phyloP scores from a whole-genome alignment of 202 grass and related monocot species.

The Schoenoplectus triqueter region DNA sequence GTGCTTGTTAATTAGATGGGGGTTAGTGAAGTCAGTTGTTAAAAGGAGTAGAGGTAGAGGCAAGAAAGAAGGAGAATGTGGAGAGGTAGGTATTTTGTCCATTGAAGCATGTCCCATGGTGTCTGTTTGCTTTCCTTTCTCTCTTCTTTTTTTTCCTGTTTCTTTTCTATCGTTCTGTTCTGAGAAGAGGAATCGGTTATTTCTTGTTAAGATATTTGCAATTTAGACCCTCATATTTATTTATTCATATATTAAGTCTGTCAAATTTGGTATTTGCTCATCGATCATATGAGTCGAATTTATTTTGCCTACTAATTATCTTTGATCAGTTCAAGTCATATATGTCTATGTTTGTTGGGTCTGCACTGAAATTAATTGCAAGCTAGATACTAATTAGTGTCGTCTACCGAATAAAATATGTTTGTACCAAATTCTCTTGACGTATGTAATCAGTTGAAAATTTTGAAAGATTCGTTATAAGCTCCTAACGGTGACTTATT shows the following conservation, averaged over 20 bases:
- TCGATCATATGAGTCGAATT: not conserved
- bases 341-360: not conserved
- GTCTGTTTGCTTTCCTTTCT: not conserved
- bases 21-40: conserved; percentile 35
- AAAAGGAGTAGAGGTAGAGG: conserved; percentile 38
- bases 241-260: not conserved
- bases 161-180: conserved; percentile 20
- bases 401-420: not conserved
- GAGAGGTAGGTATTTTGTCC: conserved; percentile 35
- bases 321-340: not conserved
- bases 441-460: not conserved
- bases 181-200: conserved; percentile 15
- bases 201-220: conserved; percentile 30
- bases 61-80: conserved; percentile 18
- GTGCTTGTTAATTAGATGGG: conserved; percentile 43
- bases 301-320: not conserved
- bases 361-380: not conserved
- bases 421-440: not conserved
- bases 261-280: conserved; percentile 6
- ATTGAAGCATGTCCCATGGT: conserved; percentile 27
- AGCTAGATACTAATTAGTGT: not conserved
- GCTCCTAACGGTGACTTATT: not conserved
- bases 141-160: not conserved
- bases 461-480: not conserved
- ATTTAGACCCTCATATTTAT: conserved; percentile 15